Evolutionary conservation across 2,329 filamentous ascomycete species (phyloP).

Genomic region (Chrysoporthe austroafricana): DNA sequence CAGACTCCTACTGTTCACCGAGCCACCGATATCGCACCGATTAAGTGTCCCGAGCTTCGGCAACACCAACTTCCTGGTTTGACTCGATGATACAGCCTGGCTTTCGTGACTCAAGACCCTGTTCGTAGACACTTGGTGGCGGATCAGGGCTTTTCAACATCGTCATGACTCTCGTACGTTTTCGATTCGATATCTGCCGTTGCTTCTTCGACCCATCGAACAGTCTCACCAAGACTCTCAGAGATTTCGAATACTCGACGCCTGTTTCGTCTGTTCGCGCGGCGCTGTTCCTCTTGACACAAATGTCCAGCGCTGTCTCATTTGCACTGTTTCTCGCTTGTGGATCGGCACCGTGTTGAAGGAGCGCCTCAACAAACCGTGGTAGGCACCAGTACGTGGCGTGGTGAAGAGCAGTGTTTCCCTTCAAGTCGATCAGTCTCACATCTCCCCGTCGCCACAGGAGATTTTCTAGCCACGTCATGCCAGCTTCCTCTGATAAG

Average conservation of each 20-base stretch:
- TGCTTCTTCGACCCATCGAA: background rate
- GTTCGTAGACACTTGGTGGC: background rate
- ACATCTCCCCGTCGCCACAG: slow-evolving; percentile 7
- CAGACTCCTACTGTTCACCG: background rate
- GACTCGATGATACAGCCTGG: background rate
- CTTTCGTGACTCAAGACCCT: background rate
- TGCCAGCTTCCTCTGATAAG: slow-evolving; percentile 2
- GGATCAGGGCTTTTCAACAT: background rate
- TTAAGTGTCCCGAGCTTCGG: background rate
- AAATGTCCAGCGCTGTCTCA: slow-evolving; percentile 6
- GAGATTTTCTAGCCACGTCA: slow-evolving; percentile 9
- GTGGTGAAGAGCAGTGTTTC: slow-evolving; percentile 11
- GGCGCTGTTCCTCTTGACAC: slow-evolving; percentile 4
- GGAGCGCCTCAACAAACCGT: slow-evolving; percentile 7
- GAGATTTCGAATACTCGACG: slow-evolving; percentile 4
- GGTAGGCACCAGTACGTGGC: slow-evolving; percentile 9
- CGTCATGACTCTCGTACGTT: background rate
- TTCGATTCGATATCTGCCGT: background rate
- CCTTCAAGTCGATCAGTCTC: slow-evolving; percentile 6
- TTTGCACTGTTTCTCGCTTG: slow-evolving; percentile 2
- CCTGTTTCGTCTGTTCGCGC: slow-evolving; percentile 5
- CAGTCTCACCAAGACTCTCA: slow-evolving; percentile 4
- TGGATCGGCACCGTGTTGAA: background rate
- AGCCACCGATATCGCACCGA: background rate
- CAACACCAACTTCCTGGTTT: background rate